Conservation (phyloP, 1,284 basidiomycete species). For the Ganoderma resinaceum region DNA sequence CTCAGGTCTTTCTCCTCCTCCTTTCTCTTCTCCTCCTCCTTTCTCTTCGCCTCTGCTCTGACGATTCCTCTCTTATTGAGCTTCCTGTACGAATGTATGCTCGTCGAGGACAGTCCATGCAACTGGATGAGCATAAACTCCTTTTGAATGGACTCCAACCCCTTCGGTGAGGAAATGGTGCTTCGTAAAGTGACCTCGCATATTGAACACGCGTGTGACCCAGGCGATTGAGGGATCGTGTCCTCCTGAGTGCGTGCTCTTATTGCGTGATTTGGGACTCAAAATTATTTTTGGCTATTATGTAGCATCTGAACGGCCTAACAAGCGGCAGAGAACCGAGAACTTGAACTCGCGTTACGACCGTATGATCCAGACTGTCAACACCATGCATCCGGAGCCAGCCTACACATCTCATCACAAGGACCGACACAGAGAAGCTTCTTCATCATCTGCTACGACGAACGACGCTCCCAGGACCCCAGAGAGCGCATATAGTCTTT, state of each 20-base stretch:
- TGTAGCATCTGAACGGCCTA: constrained; percentile 2
- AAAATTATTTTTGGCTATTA: not conserved
- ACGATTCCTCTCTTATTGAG: not conserved
- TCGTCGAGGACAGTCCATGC: not conserved
- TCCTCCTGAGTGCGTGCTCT: constrained; percentile 8
- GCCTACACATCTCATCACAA: constrained; percentile 27
- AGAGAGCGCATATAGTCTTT: constrained; percentile 46
- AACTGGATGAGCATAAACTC: constrained; percentile 16
- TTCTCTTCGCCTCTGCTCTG: not conserved
- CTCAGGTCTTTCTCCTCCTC: not conserved
- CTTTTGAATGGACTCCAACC: constrained; percentile 24
- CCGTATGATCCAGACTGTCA: constrained; percentile 67
- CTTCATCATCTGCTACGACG: constrained; percentile 43
- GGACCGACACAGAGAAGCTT: constrained; percentile 39
- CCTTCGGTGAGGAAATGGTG: constrained; percentile 19
- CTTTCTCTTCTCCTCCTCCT: not conserved
- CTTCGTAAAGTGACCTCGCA: not conserved
- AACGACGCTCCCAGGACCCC: constrained; percentile 51
- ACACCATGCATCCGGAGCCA: constrained; percentile 43
- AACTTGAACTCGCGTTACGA: constrained; percentile 69
- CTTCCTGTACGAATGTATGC: not conserved
- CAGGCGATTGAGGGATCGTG: not conserved
- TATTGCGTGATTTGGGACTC: not conserved
- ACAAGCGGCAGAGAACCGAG: constrained; percentile 55
- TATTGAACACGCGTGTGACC: not conserved